Conservation (phyloP, 106 monocot genomes). For the Dendrobium nobile region DNA sequence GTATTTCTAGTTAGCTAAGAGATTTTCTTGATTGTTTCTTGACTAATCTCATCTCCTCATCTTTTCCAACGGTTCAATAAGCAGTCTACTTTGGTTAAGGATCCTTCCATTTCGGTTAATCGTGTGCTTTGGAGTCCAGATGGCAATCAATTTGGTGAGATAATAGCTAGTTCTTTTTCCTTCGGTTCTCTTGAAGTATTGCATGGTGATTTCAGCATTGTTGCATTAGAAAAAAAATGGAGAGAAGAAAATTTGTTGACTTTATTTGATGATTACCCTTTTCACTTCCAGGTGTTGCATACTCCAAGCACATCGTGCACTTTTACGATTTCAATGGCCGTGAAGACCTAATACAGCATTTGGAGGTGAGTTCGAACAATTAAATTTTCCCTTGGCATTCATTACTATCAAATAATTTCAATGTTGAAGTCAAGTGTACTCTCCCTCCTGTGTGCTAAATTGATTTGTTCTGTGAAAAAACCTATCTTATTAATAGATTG, state of each 20-base stretch:
- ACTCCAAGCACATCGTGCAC: constrained; percentile 59
- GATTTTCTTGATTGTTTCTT: not conserved
- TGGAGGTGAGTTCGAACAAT: constrained; percentile 31
- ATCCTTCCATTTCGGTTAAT: constrained; percentile 30
- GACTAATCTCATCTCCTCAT: not conserved
- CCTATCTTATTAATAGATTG: constrained; percentile 39
- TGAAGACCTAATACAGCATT: constrained; percentile 23
- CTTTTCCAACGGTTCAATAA: constrained; percentile 9
- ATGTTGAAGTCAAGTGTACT: not conserved
- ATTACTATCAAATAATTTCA: not conserved
- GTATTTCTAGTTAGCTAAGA: not conserved
- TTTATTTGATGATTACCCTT: not conserved
- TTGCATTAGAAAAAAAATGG: not conserved
- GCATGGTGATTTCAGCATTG: not conserved
- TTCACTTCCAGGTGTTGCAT: constrained; percentile 32
- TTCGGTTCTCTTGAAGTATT: not conserved
- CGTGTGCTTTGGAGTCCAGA: constrained; percentile 46
- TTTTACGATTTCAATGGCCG: constrained; percentile 34
- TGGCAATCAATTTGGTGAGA: constrained; percentile 36
- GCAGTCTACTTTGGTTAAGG: constrained; percentile 31
- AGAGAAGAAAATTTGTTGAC: not conserved
- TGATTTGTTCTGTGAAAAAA: not conserved
- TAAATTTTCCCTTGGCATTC: not conserved
- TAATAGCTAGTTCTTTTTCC: not conserved
- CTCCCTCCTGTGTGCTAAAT: not conserved